Evolutionary conservation across 78 protist species (phyloP).

Genomic region (Dictyostelium capitatum): DNA sequence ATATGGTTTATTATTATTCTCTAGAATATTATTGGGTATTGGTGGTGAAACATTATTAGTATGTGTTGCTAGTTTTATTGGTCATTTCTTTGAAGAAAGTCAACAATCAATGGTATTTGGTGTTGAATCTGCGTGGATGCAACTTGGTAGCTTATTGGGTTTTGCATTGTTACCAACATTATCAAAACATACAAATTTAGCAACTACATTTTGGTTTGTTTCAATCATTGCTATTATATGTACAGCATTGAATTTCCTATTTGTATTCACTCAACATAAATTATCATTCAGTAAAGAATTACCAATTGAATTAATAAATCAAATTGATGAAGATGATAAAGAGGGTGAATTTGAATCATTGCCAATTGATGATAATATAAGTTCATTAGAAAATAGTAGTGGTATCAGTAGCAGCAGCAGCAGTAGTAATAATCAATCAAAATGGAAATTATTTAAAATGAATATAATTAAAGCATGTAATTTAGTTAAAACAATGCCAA

Average conservation of each 20-base stretch:
- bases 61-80: conserved; percentile 31
- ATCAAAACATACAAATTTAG: not conserved
- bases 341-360: not conserved
- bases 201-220: conserved; percentile 38
- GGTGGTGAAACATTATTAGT: conserved; percentile 67
- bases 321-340: not conserved
- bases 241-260: conserved; percentile 29
- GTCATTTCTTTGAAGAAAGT: not conserved
- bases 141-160: conserved; percentile 39
- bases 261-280: conserved; percentile 7
- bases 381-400: not conserved
- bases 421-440: not conserved
- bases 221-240: not conserved
- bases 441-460: not conserved
- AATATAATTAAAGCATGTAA: conserved; percentile 12
- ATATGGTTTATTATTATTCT: conserved; percentile 25
- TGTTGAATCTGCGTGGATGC: conserved; percentile 53
- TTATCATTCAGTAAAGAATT: not conserved
- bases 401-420: not conserved
- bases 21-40: conserved; percentile 49
- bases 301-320: not conserved
- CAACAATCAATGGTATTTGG: conserved; percentile 35
- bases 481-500: conserved; percentile 3
- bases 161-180: conserved; percentile 47
- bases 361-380: not conserved